A percentile compares a stretch with the other conserved stretches of the same genome.
These are phyloP conservation scores for Amanita pseudoporphyria DNA, from an alignment of 768 basidiomycete genomes.

Conservation along the genomic window DNA sequence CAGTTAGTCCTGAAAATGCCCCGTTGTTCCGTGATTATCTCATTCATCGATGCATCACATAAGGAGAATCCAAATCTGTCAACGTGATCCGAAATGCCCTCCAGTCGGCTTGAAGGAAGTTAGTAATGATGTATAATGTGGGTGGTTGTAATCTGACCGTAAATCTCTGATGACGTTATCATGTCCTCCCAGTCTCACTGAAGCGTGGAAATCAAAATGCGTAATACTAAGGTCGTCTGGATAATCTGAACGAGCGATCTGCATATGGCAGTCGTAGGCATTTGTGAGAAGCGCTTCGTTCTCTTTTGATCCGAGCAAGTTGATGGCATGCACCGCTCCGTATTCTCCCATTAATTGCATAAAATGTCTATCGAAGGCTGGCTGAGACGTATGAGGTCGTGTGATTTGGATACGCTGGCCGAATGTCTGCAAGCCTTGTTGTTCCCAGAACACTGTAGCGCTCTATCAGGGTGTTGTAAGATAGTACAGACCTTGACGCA, in stretches of 20 bases:
- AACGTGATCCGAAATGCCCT: conserved; percentile 48
- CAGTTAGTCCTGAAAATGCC: conserved; percentile 95
- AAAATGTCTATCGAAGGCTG: conserved; percentile 94
- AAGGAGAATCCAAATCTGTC: conserved; percentile 84
- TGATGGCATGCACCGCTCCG: conserved; percentile 76
- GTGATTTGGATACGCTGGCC: conserved; percentile 93
- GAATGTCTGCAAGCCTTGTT: conserved; percentile 92
- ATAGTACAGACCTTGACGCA: conserved; percentile 33
- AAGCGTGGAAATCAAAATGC: conserved; percentile 90
- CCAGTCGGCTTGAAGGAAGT: conserved; percentile 38
- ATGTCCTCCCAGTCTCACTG: conserved; percentile 73
- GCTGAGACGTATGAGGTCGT: conserved; percentile 90
- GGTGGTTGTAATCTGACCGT: conserved; percentile 27
- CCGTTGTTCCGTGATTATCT: conserved; percentile 78
- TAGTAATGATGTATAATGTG: background rate
- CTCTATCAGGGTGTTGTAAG: conserved; percentile 8
- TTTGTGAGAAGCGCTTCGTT: conserved; percentile 79
- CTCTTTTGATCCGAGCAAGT: conserved; percentile 86
- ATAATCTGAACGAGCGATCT: conserved; percentile 49
- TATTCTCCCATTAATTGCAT: conserved; percentile 82
- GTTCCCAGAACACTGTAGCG: conserved; percentile 91
- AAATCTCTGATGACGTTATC: conserved; percentile 77
- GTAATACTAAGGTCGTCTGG: conserved; percentile 71
- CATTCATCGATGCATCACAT: conserved; percentile 54
- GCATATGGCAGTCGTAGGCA: conserved; percentile 77